Evolutionary conservation across 352 stramenopile genomes (phyloP).

Genomic region (Aphanomyces astaci): DNA sequence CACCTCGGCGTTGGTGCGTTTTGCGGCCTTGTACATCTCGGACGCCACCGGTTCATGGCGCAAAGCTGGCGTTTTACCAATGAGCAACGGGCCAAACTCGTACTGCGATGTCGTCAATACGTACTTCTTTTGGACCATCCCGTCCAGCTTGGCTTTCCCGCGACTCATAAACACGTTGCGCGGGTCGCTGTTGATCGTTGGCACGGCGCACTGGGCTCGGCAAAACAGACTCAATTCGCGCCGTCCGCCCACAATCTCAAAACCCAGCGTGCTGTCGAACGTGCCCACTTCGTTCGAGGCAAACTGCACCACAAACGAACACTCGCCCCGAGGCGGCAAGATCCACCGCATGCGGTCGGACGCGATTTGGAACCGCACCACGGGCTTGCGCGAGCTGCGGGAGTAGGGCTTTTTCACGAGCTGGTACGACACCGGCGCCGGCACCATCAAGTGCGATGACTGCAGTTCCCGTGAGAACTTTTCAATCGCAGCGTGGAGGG

Average conservation of each 20-base stretch:
- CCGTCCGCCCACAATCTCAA: constrained; percentile 85
- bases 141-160: constrained; percentile 69
- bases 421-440: constrained; percentile 55
- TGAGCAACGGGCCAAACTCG: constrained; percentile 90
- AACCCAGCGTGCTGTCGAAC: constrained; percentile 80
- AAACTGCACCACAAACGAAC: constrained; percentile 79
- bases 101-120: constrained; percentile 84
- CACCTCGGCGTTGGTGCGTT: constrained; percentile 75
- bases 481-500: constrained; percentile 47
- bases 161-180: constrained; percentile 93
- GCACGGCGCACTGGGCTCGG: constrained; percentile 72
- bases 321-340: constrained; percentile 45
- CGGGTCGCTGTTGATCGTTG: constrained; percentile 89
- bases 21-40: constrained; percentile 17
- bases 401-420: constrained; percentile 62
- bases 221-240: constrained; percentile 81
- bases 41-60: background rate
- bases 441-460: constrained; percentile 49
- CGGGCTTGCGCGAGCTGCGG: constrained; percentile 47
- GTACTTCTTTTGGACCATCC: constrained; percentile 87
- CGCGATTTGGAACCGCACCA: constrained; percentile 49
- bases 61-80: constrained; percentile 23
- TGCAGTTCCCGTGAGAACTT: constrained; percentile 60
- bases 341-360: constrained; percentile 61
- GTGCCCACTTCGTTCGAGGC: constrained; percentile 55